Conservation (phyloP, 2,329 filamentous ascomycete species). For the Botrytis porri region DNA sequence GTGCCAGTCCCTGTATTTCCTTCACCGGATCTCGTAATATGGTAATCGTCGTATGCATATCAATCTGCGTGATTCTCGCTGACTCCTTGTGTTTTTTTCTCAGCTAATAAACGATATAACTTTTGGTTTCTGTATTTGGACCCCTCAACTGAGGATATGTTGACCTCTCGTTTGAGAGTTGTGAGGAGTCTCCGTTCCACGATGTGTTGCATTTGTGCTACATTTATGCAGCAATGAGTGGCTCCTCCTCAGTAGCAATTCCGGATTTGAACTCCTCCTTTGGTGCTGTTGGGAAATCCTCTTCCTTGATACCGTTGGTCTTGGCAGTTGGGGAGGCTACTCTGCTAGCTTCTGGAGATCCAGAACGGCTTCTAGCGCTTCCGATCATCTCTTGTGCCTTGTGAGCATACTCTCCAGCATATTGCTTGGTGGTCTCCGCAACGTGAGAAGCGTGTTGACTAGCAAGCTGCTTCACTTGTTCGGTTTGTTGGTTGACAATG, state of each 20-base stretch:
- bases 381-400: conserved; percentile 65
- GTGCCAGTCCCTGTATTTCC: conserved; percentile 2
- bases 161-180: conserved; percentile 14
- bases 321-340: conserved; percentile 28
- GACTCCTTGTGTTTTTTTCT: conserved; percentile 1
- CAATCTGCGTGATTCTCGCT: background rate
- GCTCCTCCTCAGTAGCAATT: conserved; percentile 28
- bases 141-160: background rate
- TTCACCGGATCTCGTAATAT: background rate
- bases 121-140: background rate
- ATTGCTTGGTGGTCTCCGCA: conserved; percentile 63
- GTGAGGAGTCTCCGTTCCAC: background rate
- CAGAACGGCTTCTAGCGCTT: conserved; percentile 33
- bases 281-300: conserved; percentile 36
- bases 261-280: conserved; percentile 36
- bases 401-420: conserved; percentile 64
- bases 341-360: conserved; percentile 30
- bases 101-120: background rate
- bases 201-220: background rate
- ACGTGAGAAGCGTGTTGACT: conserved; percentile 63
- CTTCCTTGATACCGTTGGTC: conserved; percentile 25
- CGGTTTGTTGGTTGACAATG: conserved; percentile 59
- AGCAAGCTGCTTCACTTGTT: conserved; percentile 59
- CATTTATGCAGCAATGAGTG: conserved; percentile 33
- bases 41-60: background rate